Percentiles rank a stretch among this genome's conserved stretches.
Evolutionary conservation across 129 eudicot genomes (phyloP).

Genomic region (Mikania micrantha): DNA sequence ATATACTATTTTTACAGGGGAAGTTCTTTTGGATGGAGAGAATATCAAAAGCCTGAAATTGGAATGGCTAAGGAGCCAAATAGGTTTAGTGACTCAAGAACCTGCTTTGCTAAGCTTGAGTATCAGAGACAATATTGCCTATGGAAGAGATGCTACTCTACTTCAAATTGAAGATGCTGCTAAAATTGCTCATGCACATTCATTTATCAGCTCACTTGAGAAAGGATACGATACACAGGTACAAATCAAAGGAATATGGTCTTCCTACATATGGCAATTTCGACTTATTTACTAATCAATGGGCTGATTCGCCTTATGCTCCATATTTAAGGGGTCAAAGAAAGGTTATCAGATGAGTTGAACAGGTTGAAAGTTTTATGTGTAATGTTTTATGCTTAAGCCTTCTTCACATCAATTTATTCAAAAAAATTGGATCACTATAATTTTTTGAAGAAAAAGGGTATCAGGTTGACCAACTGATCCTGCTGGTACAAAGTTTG

Average conservation of each 20-base stretch:
- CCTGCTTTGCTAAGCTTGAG: conserved; percentile 95
- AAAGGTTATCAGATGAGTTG: background rate
- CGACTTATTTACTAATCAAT: background rate
- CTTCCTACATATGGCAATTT: background rate
- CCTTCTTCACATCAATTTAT: background rate
- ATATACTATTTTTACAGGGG: conserved; percentile 42
- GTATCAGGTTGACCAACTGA: background rate
- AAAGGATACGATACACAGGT: conserved; percentile 97
- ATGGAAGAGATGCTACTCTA: conserved; percentile 69
- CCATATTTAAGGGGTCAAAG: background rate
- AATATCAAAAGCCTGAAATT: conserved; percentile 84
- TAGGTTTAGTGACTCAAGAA: conserved; percentile 94
- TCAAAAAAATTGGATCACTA: background rate
- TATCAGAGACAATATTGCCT: conserved; percentile 86
- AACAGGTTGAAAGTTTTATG: background rate
- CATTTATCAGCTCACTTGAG: conserved; percentile 84
- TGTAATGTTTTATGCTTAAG: background rate
- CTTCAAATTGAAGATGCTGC: conserved; percentile 97
- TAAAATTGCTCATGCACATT: conserved; percentile 84
- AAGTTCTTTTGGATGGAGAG: conserved; percentile 93
- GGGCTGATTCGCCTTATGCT: background rate
- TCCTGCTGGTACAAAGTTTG: background rate
- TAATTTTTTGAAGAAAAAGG: background rate
- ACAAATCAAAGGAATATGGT: conserved; percentile 1
- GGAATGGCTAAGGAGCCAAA: conserved; percentile 93